Base-by-base conservation (phyloP, 108 stramenopile species). In the Stephanodiscus triporus region DNA sequence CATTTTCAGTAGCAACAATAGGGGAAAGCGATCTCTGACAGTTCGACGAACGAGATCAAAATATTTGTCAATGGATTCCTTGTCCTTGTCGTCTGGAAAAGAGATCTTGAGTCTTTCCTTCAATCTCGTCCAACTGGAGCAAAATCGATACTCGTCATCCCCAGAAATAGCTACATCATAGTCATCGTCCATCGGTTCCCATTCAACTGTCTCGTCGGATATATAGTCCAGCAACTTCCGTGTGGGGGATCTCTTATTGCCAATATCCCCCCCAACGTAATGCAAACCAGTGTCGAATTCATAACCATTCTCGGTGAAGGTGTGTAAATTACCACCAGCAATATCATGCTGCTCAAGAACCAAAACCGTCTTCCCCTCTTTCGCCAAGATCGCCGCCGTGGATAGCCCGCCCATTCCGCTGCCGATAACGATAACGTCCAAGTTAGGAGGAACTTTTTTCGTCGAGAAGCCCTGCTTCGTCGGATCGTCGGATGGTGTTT, bases 221-320 rank as follows among this genome's bases (percentile, higher is more conserved):
- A 79, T 45, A 50, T 57, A 76, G 65, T 62, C 80, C 42, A 78
- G 60, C 30, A 58, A 68, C 43, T 50, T 83, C 29, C 77, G 20
- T 20, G 71, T 5, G 9, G 20, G 20, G 14, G 58, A 70, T 14
- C 23, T 62, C 45, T 43, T 72, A 38, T 74, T 49, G 26, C 76
- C 82, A 36, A 83, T 47, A 45, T 51, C 57, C 13, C 79, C 75
- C 10, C 82, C 76, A 50, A 83, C 70, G 63, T 88, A 88, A 78
- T 88, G 87, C 43, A 88, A 62, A 6, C 87, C 87, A 0, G 80
- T 72, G 61, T 85, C 84, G 48, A 86, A 88, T n/a, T 81, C 73
- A 66, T 80, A 86, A 26, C 87, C 87, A 32, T 80, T 58, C 42
- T 83, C 68, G 6, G 71, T 83, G 68, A 88, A 88, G 11, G 83